phyloP scores from a whole-genome alignment of 2,329 filamentous ascomycete species.

The Alternaria brassicicola region DNA sequence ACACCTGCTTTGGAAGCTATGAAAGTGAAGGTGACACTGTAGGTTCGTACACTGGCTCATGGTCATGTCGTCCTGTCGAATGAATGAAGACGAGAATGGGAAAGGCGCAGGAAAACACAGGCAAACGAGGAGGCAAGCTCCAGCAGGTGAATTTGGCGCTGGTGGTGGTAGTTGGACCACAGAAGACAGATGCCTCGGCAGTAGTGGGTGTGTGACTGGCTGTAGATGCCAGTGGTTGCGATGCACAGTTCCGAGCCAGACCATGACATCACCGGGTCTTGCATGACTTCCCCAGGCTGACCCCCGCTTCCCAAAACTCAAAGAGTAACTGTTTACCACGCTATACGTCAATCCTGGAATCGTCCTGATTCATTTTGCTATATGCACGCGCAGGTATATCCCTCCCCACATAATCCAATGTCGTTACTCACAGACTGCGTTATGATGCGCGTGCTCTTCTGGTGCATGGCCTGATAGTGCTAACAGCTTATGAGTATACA shows the following conservation, averaged over 20 bases:
- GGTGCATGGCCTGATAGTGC: slow-evolving; percentile 16
- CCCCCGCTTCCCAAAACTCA: slow-evolving; percentile 22
- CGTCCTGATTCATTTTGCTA: not conserved
- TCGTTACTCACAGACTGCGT: not conserved
- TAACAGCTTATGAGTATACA: slow-evolving; percentile 28
- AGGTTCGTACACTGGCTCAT: not conserved
- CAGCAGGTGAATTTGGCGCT: not conserved
- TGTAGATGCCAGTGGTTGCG: not conserved
- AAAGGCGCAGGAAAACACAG: not conserved
- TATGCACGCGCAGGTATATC: slow-evolving; percentile 16
- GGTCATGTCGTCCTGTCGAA: not conserved
- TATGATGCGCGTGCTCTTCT: slow-evolving; percentile 19
- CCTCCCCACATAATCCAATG: not conserved
- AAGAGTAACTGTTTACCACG: slow-evolving; percentile 23
- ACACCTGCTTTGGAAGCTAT: not conserved
- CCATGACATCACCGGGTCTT: slow-evolving; percentile 31
- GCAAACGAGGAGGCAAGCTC: not conserved
- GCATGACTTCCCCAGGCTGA: slow-evolving; percentile 21
- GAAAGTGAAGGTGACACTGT: not conserved
- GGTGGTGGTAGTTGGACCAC: not conserved
- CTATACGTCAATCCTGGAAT: slow-evolving; percentile 16
- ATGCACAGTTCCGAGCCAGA: slow-evolving; percentile 20
- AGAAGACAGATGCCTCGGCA: slow-evolving; percentile 7
- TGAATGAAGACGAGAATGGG: not conserved
- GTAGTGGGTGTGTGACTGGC: not conserved